Base-by-base conservation (phyloP, 192 early-diverging fungal genomes). In the Podila minutissima region DNA sequence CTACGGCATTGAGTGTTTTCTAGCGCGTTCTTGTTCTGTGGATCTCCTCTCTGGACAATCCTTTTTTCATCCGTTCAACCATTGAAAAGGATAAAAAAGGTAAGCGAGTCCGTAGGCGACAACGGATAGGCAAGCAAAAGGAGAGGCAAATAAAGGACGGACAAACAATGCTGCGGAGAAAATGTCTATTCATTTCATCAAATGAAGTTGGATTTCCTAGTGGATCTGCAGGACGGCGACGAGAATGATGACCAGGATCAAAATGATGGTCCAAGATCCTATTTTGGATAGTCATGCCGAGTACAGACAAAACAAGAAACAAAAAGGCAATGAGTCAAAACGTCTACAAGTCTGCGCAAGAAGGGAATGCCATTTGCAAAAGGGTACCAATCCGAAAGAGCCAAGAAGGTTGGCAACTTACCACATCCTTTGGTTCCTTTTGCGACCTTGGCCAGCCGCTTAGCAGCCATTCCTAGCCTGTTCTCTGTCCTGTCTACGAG, bases 401-500 rank as follows among this genome's bases (percentile, higher is more conserved):
- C 13, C 53, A 55, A 55, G 20, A 26, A 55, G 10, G 53, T 26
- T 24, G 53, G 24, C 37, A 41, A 68, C 83, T 78, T 87, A 89
- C 88, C 76, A 35, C 85, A 86, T 19, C 87, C 86, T 59, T 89
- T 89, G 13, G 83, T 83, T 72, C 81, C 72, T 66, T 84, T 82
- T 24, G 85, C 82, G 29, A 91, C 85, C 68, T 87, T 74, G 41
- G 83, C 69, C 15, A 93, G 82, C 35, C 83, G 83, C 32, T 77
- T 83, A 38, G 82, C 76, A 32, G 91, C 91, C 37, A 51, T 82
- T 58, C 71, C 66, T 63, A 87, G 71, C 63, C 83, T 71, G 51
- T 71, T 66, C 37, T 76, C 84, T 13, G 91, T 91, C 2, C 74
- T 67, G 74, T 93, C 93, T 6, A 93, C 89, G 35, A 88, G 72